Base-by-base conservation (phyloP, 2,329 filamentous ascomycete species). In the Alternaria atra region DNA sequence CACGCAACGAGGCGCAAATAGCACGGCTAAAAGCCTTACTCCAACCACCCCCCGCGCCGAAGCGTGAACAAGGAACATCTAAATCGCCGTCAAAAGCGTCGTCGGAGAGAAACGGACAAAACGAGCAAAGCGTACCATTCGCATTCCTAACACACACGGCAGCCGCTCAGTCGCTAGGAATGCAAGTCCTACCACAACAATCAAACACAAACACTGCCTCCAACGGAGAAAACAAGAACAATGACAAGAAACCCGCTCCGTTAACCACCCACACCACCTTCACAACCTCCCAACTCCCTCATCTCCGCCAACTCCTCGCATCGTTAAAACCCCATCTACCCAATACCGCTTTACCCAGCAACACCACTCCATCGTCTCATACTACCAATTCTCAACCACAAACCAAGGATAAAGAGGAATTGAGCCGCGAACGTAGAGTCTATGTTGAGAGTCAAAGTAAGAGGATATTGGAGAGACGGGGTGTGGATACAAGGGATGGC, bases 391-490 rank as follows among this genome's bases (percentile, higher is more conserved):
- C 42, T 5, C 23, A n/a, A n/a, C 29, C 42, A 9, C 42, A 44
- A n/a, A 2, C 42, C 23, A 73, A 77, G 9, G 75, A 77, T 6
- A 72, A 72, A 15, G 72, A 76, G n/a, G 79, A 82, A 54, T 83
- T 84, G 81, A 85, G 89, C 39, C 86, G 89, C 54, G 89, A 95
- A 76, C 84, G 94, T 61, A 84, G 90, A 58, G 86, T 91, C 67
- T 98, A 98, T 76, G 89, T 98, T 50, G 94, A 97, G 79, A 86
- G 86, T 55, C 89, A 93, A 72, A 91, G 92, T 52, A 84, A 88
- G 67, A 85, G 91, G 61, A 91, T 96, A 75, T 81, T 97, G 40
- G 92, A 97, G 80, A 84, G 87, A 44, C 83, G 88, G 46, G 91
- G 91, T 0, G 80, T 94, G 58, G 90, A 92, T 63, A 76, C 77